Evolutionary conservation across 495 filamentous ascomycete genomes (phyloP).

Genomic region (Annulohypoxylon nitens): DNA sequence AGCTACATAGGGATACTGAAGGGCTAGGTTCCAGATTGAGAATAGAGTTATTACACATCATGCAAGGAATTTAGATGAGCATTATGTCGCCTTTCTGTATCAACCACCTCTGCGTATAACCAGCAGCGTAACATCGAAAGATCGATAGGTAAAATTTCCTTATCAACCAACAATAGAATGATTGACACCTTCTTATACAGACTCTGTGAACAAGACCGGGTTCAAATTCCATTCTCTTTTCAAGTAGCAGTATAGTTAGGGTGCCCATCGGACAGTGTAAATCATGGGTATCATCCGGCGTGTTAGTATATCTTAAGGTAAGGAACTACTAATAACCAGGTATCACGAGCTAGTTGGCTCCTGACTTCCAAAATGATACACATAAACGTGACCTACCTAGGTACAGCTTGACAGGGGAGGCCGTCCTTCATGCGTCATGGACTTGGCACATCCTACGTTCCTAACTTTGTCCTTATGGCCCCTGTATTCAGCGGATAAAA

Average conservation of each 20-base stretch:
- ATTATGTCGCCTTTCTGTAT: conserved; percentile 3
- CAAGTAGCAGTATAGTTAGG: background rate
- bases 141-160: background rate
- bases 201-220: background rate
- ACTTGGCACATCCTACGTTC: background rate
- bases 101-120: background rate
- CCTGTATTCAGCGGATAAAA: conserved; percentile 36
- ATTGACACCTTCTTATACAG: conserved; percentile 19
- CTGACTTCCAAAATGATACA: conserved; percentile 2
- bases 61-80: conserved; percentile 11
- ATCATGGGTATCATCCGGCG: background rate
- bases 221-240: background rate
- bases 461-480: conserved; percentile 8
- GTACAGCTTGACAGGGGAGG: background rate
- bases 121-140: conserved; percentile 14
- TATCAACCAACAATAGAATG: conserved; percentile 8
- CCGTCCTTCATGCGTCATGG: background rate
- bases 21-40: conserved; percentile 18
- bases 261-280: conserved; percentile 4
- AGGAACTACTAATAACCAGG: background rate
- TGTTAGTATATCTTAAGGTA: background rate
- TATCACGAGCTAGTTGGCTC: background rate
- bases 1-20: conserved; percentile 6
- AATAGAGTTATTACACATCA: conserved; percentile 28
- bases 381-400: background rate